A percentile compares a stretch with the other conserved stretches of the same genome.
phyloP scores from a whole-genome alignment of 2,329 filamentous ascomycete species.

The Stachybotrys echinatus region DNA sequence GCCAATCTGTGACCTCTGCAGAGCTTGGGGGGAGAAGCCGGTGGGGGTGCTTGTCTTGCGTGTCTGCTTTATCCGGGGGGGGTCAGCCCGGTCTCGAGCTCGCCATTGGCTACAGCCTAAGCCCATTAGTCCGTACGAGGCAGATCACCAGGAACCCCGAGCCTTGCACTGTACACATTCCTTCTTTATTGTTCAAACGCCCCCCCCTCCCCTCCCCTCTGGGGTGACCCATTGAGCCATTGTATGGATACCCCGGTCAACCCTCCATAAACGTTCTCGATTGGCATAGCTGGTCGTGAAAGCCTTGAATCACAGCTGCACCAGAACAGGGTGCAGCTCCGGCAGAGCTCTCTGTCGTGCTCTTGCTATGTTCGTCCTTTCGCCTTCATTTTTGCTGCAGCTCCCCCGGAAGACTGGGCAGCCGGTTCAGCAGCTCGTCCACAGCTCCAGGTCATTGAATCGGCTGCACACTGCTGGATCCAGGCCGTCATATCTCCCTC shows the following conservation, averaged over 20 bases:
- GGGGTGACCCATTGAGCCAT: not conserved
- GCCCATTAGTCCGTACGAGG: not conserved
- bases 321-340: too few species aligned
- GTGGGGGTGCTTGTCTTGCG: not conserved
- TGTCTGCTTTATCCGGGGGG: not conserved
- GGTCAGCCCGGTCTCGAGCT: not conserved
- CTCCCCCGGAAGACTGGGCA: not conserved
- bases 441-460: not conserved
- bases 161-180: not conserved
- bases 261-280: not conserved
- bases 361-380: too few species aligned
- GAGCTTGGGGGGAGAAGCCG: not conserved
- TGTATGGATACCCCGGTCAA: not conserved
- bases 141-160: constrained; percentile 8
- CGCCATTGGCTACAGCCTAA: constrained; percentile 7
- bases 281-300: not conserved
- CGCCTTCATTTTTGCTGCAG: too few species aligned
- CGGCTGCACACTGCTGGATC: not conserved
- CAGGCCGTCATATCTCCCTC: not conserved
- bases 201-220: too few species aligned
- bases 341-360: too few species aligned
- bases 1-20: not conserved
- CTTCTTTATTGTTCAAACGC: not conserved
- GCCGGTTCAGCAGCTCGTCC: not conserved
- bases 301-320: not conserved